These are phyloP conservation scores for Delonix regia DNA, from an alignment of 306 rosid species.

Conservation along the genomic window DNA sequence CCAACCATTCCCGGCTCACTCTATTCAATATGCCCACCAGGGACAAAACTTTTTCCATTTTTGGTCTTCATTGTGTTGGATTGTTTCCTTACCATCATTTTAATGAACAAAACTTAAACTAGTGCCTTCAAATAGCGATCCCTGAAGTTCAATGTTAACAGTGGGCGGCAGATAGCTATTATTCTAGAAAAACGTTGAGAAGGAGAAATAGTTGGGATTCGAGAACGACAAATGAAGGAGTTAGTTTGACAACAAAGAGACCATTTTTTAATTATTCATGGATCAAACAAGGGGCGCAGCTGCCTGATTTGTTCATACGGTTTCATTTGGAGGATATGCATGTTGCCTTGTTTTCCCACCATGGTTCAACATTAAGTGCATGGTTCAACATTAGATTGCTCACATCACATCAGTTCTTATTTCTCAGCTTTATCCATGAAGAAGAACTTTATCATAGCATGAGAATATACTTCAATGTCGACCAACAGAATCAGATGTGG, in stretches of 20 bases:
- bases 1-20: neutral
- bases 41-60: conserved; percentile 10
- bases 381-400: neutral
- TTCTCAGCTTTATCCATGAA: neutral
- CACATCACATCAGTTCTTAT: neutral
- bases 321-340: neutral
- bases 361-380: neutral
- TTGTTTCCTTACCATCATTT: neutral
- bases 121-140: neutral
- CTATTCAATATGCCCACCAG: conserved; percentile 3
- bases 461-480: neutral
- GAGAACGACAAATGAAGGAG: conserved; percentile 4
- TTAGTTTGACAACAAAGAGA: neutral
- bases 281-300: conserved; percentile 36
- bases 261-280: neutral
- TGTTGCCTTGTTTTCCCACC: neutral
- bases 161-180: neutral
- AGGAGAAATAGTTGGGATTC: neutral
- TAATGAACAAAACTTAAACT: neutral
- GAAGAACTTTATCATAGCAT: neutral
- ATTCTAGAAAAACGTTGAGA: neutral
- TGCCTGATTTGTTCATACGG: conserved; percentile 14
- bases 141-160: neutral
- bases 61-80: neutral
- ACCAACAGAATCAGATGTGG: conserved; percentile 14